Percentiles rank a stretch among this genome's conserved stretches.
These are phyloP conservation scores for Termitomyces eurrhizus DNA, from an alignment of 768 basidiomycete species.

Conservation along the genomic window DNA sequence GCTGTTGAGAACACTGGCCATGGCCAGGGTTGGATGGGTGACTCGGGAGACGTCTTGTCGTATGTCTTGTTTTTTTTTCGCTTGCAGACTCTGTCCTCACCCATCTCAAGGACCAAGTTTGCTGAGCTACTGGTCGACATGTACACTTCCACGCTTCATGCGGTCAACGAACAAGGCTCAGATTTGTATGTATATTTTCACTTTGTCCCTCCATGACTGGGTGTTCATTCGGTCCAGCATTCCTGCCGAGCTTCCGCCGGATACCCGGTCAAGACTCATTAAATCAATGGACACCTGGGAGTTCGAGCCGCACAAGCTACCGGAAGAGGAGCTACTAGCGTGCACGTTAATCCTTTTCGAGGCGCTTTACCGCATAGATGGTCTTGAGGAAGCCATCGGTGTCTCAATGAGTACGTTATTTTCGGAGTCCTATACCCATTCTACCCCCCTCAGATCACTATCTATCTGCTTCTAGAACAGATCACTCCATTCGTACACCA, in stretches of 20 bases:
- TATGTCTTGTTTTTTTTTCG: slow-evolving; percentile 28
- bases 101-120: slow-evolving; percentile 45
- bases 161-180: slow-evolving; percentile 55
- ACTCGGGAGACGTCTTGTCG: slow-evolving; percentile 40
- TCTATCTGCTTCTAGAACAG: slow-evolving; percentile 46
- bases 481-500: slow-evolving; percentile 79
- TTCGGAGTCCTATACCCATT: slow-evolving; percentile 13
- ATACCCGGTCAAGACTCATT: slow-evolving; percentile 62
- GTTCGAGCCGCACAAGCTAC: slow-evolving; percentile 84
- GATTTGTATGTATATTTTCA: slow-evolving; percentile 33
- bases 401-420: slow-evolving; percentile 53
- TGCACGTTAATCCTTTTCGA: slow-evolving; percentile 89
- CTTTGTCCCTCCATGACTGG: neutral
- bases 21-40: slow-evolving; percentile 69
- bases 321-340: slow-evolving; percentile 76
- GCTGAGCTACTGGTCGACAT: slow-evolving; percentile 85
- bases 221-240: slow-evolving; percentile 27
- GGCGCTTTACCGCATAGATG: slow-evolving; percentile 73
- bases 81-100: slow-evolving; percentile 1
- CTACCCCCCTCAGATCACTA: slow-evolving; percentile 12
- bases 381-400: slow-evolving; percentile 56
- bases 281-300: slow-evolving; percentile 73
- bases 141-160: slow-evolving; percentile 73
- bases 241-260: slow-evolving; percentile 42
- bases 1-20: slow-evolving; percentile 60